These are phyloP conservation scores for Sporothrix euskadiensis DNA, from an alignment of 2,329 filamentous ascomycete species.

Conservation along the genomic window DNA sequence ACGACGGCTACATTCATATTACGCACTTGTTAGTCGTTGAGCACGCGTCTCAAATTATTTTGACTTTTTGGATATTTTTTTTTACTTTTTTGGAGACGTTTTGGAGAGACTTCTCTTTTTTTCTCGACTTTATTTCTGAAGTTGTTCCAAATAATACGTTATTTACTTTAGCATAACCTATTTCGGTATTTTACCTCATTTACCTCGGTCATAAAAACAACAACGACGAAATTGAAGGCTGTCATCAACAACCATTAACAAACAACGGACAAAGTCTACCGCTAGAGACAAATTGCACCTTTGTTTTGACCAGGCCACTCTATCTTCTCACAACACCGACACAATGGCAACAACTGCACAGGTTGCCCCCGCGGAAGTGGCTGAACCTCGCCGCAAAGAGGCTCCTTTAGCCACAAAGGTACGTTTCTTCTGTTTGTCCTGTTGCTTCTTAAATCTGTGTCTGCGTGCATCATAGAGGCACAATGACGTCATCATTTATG, in stretches of 20 bases:
- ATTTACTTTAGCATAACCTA: not conserved
- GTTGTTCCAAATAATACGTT: not conserved
- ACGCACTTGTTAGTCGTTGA: not conserved
- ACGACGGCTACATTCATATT: not conserved
- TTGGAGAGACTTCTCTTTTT: not conserved
- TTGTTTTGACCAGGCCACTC: too few species aligned
- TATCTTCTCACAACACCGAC: not conserved
- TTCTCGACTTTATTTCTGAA: too few species aligned
- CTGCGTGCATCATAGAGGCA: not conserved
- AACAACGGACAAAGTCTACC: not conserved
- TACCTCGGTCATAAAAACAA: not conserved
- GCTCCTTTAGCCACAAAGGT: not conserved
- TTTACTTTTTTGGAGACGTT: not conserved
- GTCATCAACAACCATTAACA: not conserved
- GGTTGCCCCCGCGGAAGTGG: not conserved
- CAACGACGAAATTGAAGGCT: not conserved
- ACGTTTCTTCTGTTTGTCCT: not conserved
- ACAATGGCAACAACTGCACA: conserved; percentile 5
- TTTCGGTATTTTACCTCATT: not conserved
- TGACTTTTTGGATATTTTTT: not conserved
- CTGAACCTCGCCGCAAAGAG: not conserved
- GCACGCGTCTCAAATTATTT: not conserved
- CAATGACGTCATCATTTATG: not conserved
- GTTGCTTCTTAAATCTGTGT: not conserved
- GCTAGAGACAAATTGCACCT: too few species aligned